Evolutionary conservation across 2,329 filamentous ascomycete genomes (phyloP).

Genomic region (Neofusicoccum sp.): DNA sequence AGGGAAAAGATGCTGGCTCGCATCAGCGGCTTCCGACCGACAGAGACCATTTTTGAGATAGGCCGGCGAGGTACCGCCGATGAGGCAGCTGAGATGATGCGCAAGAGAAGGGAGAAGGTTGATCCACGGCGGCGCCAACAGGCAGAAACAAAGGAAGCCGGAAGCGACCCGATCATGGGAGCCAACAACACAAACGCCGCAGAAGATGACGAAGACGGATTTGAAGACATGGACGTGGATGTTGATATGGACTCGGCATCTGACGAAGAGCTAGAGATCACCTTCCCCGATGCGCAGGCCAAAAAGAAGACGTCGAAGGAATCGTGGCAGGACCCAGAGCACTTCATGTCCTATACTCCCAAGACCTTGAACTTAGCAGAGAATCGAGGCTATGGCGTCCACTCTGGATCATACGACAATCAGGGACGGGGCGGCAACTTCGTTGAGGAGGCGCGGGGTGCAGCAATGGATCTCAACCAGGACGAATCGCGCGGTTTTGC

Average conservation of each 20-base stretch:
- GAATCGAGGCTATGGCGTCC: conserved; percentile 90
- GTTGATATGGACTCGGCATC: conserved; percentile 44
- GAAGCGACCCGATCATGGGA: conserved; percentile 21
- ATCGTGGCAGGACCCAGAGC: conserved; percentile 79
- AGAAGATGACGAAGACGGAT: conserved; percentile 28
- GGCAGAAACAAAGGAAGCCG: conserved; percentile 40
- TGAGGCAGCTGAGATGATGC: conserved; percentile 76
- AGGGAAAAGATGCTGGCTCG: conserved; percentile 84
- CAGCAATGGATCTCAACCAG: conserved; percentile 88
- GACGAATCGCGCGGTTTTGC: conserved; percentile 86
- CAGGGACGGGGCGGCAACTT: conserved; percentile 67
- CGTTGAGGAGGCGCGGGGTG: conserved; percentile 80
- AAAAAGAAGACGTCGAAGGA: conserved; percentile 34
- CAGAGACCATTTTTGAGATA: conserved; percentile 96
- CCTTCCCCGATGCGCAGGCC: conserved; percentile 44
- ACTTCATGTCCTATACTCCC: conserved; percentile 96
- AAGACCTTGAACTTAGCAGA: conserved; percentile 79
- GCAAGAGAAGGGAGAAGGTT: conserved; percentile 69
- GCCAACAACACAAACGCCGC: not conserved
- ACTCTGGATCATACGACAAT: conserved; percentile 67
- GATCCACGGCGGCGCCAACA: conserved; percentile 56
- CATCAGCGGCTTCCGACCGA: conserved; percentile 84
- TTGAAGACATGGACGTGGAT: conserved; percentile 23
- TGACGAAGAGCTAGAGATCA: conserved; percentile 58
- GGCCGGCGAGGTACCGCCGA: conserved; percentile 66